Evolutionary conservation across 2,329 filamentous ascomycete species (phyloP).

Genomic region (Corniculantispora saksenae): DNA sequence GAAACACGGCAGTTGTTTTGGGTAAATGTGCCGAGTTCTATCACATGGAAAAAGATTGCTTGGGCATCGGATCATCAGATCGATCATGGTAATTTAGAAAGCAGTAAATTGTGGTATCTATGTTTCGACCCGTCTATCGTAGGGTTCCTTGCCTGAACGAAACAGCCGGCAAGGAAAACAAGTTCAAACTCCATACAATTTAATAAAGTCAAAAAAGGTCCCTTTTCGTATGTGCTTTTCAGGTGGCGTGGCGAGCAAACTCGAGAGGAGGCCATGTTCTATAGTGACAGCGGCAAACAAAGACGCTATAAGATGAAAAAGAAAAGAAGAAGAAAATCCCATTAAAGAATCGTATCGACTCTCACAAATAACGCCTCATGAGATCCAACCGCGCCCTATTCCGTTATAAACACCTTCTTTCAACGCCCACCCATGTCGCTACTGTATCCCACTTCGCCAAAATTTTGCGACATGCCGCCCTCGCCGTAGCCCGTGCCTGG

Average conservation of each 20-base stretch:
- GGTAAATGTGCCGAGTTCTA: not conserved
- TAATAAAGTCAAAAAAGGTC: not conserved
- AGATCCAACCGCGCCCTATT: not conserved
- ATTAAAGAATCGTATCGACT: not conserved
- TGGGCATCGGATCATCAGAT: too few relatives aligned
- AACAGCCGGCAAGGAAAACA: too few relatives aligned
- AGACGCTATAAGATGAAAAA: not conserved
- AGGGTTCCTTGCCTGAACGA: not conserved
- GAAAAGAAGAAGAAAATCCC: not conserved
- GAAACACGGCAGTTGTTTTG: not conserved
- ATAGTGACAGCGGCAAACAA: too few relatives aligned
- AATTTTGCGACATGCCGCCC: constrained; percentile 57
- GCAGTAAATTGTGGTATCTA: constrained; percentile 8
- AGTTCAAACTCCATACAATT: not conserved
- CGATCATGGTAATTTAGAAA: not conserved
- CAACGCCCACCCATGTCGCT: constrained; percentile 52
- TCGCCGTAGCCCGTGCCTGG: constrained; percentile 61
- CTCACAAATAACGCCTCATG: not conserved
- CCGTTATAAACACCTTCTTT: not conserved
- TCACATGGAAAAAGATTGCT: not conserved
- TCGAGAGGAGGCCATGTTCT: too few relatives aligned
- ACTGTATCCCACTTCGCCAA: constrained; percentile 53
- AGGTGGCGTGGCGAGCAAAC: too few relatives aligned
- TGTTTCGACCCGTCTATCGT: not conserved
- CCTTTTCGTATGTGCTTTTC: too few relatives aligned